A percentile compares a stretch with the other conserved stretches of the same genome.
Evolutionary conservation across 75 land plant species (phyloP).

Genomic region (Cunninghamia lanceolata): DNA sequence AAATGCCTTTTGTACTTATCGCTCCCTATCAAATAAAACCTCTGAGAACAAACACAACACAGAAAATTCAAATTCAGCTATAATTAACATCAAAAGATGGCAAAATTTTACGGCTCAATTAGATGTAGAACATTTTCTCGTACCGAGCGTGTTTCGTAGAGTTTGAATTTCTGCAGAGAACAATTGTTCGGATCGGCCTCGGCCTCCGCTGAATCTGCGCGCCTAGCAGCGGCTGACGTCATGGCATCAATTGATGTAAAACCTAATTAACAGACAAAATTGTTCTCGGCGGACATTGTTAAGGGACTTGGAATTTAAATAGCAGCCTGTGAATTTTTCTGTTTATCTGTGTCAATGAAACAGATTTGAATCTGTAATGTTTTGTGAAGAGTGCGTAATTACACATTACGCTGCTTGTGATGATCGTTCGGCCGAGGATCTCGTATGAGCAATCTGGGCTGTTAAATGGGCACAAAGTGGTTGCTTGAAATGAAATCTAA

Average conservation of each 20-base stretch:
- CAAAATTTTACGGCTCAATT: not conserved
- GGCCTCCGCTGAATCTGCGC: not conserved
- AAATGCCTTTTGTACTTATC: conserved; percentile 67
- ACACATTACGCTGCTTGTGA: not conserved
- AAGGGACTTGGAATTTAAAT: not conserved
- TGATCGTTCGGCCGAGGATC: not conserved
- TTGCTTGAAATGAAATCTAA: not conserved
- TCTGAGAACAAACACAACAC: conserved; percentile 31
- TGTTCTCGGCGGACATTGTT: not conserved
- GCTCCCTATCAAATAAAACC: conserved; percentile 86
- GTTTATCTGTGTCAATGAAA: not conserved
- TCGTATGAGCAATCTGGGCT: not conserved
- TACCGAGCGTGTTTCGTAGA: conserved; percentile 91
- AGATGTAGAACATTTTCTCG: not conserved
- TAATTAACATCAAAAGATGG: not conserved
- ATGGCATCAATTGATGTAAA: not conserved
- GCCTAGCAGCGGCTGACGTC: not conserved
- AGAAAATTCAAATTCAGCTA: not conserved
- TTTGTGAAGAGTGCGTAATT: not conserved
- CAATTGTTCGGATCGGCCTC: conserved; percentile 45
- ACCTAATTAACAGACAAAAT: not conserved
- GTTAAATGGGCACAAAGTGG: not conserved
- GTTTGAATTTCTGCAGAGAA: conserved; percentile 81
- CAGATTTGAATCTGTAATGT: not conserved
- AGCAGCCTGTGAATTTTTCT: not conserved